These are phyloP conservation scores for Beauveria rudraprayagi DNA, from an alignment of 2,329 filamentous ascomycete genomes.

Conservation along the genomic window DNA sequence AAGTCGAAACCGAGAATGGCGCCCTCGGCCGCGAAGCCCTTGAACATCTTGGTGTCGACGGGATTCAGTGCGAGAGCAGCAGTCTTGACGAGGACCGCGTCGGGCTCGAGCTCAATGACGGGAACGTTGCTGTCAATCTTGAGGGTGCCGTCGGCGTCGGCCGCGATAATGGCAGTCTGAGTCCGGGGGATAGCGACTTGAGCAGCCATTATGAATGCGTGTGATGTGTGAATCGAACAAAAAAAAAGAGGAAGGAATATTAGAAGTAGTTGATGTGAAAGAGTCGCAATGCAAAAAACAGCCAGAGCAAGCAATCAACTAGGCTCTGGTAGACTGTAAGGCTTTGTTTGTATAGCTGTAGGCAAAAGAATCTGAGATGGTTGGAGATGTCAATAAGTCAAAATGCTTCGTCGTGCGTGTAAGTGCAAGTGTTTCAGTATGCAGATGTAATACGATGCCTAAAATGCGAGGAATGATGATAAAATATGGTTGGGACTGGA, in stretches of 20 bases:
- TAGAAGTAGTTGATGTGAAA: background rate
- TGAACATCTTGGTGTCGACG: conserved; percentile 26
- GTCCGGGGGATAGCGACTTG: conserved; percentile 8
- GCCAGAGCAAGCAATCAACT: background rate
- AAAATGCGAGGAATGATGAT: background rate
- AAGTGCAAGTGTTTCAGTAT: background rate
- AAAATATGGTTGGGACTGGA: background rate
- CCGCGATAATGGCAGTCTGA: conserved; percentile 8
- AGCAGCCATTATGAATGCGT: conserved; percentile 6
- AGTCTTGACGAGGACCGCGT: conserved; percentile 18
- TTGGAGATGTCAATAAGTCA: background rate
- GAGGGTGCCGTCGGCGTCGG: conserved; percentile 5
- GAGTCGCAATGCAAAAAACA: background rate
- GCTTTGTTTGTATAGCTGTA: background rate
- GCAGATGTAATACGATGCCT: background rate
- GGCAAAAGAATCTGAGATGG: background rate
- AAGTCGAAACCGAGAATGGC: conserved; percentile 27
- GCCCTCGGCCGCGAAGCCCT: conserved; percentile 19
- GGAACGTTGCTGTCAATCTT: background rate
- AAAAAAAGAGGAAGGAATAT: background rate
- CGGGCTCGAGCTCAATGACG: conserved; percentile 8
- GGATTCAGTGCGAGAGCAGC: conserved; percentile 29
- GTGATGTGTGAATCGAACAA: background rate
- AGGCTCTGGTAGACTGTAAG: background rate
- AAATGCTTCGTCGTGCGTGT: background rate